Conservation (phyloP, 768 basidiomycete species). For the Auriculariales sp. region DNA sequence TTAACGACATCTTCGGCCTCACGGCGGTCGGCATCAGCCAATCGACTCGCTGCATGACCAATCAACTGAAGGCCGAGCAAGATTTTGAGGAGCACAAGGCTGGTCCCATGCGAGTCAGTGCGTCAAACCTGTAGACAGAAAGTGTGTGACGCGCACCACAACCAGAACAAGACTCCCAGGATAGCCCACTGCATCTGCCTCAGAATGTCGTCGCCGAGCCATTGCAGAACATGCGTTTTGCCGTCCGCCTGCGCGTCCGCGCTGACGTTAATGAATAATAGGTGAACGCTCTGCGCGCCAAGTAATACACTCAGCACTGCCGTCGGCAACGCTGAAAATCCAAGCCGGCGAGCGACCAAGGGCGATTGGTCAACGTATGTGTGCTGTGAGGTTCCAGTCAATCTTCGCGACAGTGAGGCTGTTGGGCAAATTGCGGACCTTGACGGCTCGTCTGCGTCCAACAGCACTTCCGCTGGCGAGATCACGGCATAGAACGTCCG, state of each 20-base stretch:
- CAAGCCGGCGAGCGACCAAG: slow-evolving; percentile 81
- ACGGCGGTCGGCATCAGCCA: slow-evolving; percentile 61
- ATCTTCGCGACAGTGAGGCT: neutral
- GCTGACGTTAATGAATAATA: slow-evolving; percentile 34
- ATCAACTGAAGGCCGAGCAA: slow-evolving; percentile 84
- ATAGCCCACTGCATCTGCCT: slow-evolving; percentile 49
- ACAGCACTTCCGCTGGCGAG: slow-evolving; percentile 66
- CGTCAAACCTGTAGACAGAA: neutral
- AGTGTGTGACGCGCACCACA: slow-evolving; percentile 42
- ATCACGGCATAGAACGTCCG: slow-evolving; percentile 89
- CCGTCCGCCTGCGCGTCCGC: neutral
- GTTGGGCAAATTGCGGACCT: slow-evolving; percentile 28
- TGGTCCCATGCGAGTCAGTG: slow-evolving; percentile 14
- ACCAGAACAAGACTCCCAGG: slow-evolving; percentile 61
- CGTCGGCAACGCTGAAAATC: slow-evolving; percentile 85
- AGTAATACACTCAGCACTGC: slow-evolving; percentile 72
- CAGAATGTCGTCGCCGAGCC: slow-evolving; percentile 21
- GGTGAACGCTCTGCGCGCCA: slow-evolving; percentile 51
- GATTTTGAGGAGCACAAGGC: slow-evolving; percentile 77
- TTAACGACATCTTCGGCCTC: slow-evolving; percentile 65
- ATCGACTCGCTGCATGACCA: slow-evolving; percentile 64
- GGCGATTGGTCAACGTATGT: slow-evolving; percentile 93
- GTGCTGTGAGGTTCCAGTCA: slow-evolving; percentile 30
- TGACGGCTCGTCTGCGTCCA: slow-evolving; percentile 50
- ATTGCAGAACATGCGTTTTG: slow-evolving; percentile 4